Percentiles rank a stretch among this genome's conserved stretches.
These are phyloP conservation scores for Auxenochlorella pyrenoidosa DNA, from an alignment of 139 green algal species.

Conservation along the genomic window DNA sequence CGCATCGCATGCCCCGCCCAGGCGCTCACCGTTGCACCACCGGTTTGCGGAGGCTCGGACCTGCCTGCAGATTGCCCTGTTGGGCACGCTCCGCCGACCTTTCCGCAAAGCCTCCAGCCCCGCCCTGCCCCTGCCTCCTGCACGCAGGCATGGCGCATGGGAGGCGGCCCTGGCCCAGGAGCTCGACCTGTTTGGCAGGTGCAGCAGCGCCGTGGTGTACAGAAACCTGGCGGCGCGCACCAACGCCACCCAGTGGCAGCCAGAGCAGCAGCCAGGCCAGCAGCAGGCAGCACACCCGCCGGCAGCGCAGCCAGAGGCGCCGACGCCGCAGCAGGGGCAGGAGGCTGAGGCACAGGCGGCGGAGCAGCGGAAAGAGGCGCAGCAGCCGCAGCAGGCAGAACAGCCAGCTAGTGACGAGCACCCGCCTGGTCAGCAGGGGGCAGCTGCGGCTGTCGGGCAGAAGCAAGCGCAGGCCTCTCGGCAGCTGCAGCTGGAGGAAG, in stretches of 20 bases:
- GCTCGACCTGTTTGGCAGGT: neutral
- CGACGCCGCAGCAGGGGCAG: neutral
- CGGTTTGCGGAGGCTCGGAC: too few species aligned
- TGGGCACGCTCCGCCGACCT: too few species aligned
- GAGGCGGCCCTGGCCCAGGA: neutral
- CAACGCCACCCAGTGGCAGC: neutral
- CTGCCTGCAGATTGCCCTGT: too few species aligned
- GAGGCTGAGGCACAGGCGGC: neutral
- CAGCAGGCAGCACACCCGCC: neutral
- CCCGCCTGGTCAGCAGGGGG: neutral
- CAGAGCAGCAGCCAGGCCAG: neutral
- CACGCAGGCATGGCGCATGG: conserved; percentile 1
- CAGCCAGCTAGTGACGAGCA: neutral
- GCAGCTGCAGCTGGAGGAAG: neutral
- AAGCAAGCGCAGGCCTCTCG: neutral
- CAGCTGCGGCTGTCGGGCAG: neutral
- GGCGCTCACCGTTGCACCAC: too few species aligned
- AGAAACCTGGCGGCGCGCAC: conserved; percentile 12
- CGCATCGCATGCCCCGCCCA: too few species aligned
- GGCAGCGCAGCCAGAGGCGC: neutral
- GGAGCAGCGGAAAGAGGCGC: too few species aligned
- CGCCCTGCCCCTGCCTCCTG: neutral
- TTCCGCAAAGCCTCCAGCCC: too few species aligned
- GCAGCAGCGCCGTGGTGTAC: conserved; percentile 10
- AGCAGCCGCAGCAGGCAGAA: too few species aligned